These are phyloP conservation scores for Pyrenochaeta sp. DNA, from an alignment of 2,329 filamentous ascomycete genomes.

Conservation along the genomic window DNA sequence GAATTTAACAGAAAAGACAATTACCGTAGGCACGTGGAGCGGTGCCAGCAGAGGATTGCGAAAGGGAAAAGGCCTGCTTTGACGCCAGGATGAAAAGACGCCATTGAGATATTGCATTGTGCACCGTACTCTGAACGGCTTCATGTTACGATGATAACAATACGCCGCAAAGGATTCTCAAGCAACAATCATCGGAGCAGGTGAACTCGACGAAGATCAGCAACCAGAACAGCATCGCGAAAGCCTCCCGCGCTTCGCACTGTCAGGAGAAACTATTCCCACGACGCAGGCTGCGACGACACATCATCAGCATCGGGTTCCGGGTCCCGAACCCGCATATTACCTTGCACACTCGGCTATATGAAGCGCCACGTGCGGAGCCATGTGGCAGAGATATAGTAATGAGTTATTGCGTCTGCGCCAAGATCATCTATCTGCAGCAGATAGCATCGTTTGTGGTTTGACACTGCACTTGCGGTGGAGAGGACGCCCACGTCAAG, in stretches of 20 bases:
- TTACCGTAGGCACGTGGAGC: background rate
- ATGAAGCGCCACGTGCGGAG: background rate
- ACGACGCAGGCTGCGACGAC: background rate
- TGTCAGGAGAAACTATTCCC: background rate
- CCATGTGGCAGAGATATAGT: background rate
- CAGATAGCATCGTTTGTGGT: background rate
- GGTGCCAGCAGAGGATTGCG: background rate
- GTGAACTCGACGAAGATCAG: background rate
- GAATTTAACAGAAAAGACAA: slow-evolving; percentile 6
- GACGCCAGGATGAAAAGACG: background rate
- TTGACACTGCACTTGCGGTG: background rate
- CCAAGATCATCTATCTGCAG: background rate
- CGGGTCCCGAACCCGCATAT: background rate
- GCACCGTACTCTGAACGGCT: too few species aligned
- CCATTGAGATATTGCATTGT: too few species aligned
- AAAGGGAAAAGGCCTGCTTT: background rate
- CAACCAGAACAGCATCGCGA: background rate
- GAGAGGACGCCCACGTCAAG: background rate
- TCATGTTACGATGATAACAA: too few species aligned
- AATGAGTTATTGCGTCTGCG: background rate
- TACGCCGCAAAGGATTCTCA: too few species aligned
- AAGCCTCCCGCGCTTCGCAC: background rate
- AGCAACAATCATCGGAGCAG: background rate
- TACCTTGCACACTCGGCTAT: background rate
- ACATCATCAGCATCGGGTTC: background rate